These are phyloP conservation scores for Plasmodium ovale DNA, from an alignment of 169 alveolate species.

Conservation along the genomic window DNA sequence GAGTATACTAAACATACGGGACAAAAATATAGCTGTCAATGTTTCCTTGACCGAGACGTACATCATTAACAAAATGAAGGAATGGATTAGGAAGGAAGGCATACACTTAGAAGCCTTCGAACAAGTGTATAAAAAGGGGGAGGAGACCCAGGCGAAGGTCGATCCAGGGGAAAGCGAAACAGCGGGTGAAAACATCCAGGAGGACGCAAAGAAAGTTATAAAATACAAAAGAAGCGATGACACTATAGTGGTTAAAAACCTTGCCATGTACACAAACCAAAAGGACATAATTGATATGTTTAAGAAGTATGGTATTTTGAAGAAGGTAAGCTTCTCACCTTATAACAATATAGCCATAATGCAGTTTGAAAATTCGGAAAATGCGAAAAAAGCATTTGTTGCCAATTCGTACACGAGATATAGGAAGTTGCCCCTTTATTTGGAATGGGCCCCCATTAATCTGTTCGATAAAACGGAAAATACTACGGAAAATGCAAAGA, in stretches of 20 bases:
- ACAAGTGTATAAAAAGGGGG: conserved; percentile 73
- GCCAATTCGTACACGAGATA: conserved; percentile 89
- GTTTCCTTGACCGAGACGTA: conserved; percentile 94
- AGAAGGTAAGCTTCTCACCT: conserved; percentile 91
- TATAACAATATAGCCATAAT: conserved; percentile 91
- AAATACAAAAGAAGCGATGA: conserved; percentile 76
- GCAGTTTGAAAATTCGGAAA: conserved; percentile 86
- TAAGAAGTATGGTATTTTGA: conserved; percentile 88
- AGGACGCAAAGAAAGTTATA: conserved; percentile 18
- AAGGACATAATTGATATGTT: conserved; percentile 88
- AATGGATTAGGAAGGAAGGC: conserved; percentile 95
- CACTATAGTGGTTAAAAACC: conserved; percentile 84
- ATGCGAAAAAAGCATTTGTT: conserved; percentile 92
- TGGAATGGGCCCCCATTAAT: conserved; percentile 94
- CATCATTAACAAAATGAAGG: conserved; percentile 93
- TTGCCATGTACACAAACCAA: conserved; percentile 80
- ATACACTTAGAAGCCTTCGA: conserved; percentile 90
- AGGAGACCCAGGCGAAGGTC: background rate
- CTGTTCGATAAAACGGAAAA: conserved; percentile 67
- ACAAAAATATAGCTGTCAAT: conserved; percentile 90
- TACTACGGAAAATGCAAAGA: background rate
- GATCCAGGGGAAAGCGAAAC: conserved; percentile 4
- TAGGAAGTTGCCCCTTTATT: conserved; percentile 90
- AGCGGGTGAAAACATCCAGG: conserved; percentile 1
- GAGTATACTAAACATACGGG: conserved; percentile 88